Evolutionary conservation across 345 rosid genomes (phyloP).

Genomic region (Salix purpurea): DNA sequence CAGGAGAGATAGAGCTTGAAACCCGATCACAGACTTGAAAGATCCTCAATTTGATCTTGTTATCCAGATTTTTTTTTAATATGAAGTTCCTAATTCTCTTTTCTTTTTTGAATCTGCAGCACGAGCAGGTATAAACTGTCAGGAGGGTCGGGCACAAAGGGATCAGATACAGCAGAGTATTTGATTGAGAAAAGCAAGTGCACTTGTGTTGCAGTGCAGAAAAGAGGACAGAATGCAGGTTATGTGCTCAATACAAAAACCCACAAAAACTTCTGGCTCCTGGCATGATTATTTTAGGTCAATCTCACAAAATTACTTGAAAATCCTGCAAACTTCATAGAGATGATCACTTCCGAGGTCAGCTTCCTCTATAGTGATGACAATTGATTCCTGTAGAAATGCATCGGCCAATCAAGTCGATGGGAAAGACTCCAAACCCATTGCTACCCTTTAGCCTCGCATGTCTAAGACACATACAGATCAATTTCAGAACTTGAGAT

Average conservation of each 20-base stretch:
- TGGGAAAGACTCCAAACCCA: neutral
- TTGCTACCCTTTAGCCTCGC: neutral
- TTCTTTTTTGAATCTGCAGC: neutral
- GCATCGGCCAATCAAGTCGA: neutral
- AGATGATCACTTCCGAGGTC: neutral
- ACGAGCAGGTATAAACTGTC: conserved; percentile 37
- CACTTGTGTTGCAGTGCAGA: conserved; percentile 77
- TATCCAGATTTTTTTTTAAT: neutral
- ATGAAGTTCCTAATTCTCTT: neutral
- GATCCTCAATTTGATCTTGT: neutral
- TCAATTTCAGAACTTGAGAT: conserved; percentile 5
- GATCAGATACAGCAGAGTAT: conserved; percentile 67
- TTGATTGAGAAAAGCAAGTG: conserved; percentile 77
- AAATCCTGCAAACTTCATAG: neutral
- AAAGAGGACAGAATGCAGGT: conserved; percentile 78
- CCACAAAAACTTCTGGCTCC: conserved; percentile 82
- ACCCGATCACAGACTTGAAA: neutral
- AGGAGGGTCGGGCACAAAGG: conserved; percentile 52
- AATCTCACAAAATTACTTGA: neutral
- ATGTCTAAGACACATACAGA: neutral
- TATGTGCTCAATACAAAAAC: conserved; percentile 85
- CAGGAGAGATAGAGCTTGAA: neutral
- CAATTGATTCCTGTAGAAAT: neutral
- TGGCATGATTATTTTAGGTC: conserved; percentile 41
- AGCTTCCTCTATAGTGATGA: neutral